Base-by-base conservation (phyloP, 768 basidiomycete species). In the Cyclocybe aegerita region DNA sequence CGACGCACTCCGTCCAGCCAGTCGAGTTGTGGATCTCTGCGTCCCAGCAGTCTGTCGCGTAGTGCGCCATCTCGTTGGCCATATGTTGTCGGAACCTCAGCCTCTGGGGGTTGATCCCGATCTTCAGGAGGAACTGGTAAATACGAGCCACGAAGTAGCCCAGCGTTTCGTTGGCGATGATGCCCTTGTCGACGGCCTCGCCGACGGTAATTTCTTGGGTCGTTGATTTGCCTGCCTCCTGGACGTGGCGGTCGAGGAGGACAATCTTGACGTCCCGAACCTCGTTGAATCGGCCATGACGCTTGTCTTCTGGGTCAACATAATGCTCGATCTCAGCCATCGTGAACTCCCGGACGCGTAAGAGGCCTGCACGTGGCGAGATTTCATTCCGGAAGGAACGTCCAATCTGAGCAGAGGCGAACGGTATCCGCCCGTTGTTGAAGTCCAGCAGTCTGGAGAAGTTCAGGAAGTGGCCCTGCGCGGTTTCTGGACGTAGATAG, bases 301-400 rank as follows among this genome's bases (percentile, higher is more conserved):
- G 72, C 74, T 98, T 99, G 74, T 97, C 86, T 38, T 80, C 78
- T 10, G 97, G 97, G 75, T 98, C 97, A 59, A 99, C 97, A 57
- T 77, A 99, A 74, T 99, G 97, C 72, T 99, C 97, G 65, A 99
- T 97, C 75, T 99, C 97, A 40, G 94, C 97, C 96, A 98, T 97
- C 9, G 93, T 97, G 74, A 98, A 99, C 69, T 99, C 97, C 58
- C 96, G 90, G 31, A 98, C 96, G 53, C 97, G 94, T 41, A 99
- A 80, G 36, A 99, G 79, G 46, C 97, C 97, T 35, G 95, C 93
- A 49, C 93, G 90, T 10, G 97, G 97, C 0, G 94, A 95, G 59
- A 99, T 98, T 68, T 98, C 97, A 67, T 99, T 99, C 46, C 97
- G 85, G 82, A 99, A 99, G 12, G 90, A 84, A 46, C 90, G 86